Evolutionary conservation across 2,329 filamentous ascomycete species (phyloP).

Genomic region (Fusarium camptoceras): DNA sequence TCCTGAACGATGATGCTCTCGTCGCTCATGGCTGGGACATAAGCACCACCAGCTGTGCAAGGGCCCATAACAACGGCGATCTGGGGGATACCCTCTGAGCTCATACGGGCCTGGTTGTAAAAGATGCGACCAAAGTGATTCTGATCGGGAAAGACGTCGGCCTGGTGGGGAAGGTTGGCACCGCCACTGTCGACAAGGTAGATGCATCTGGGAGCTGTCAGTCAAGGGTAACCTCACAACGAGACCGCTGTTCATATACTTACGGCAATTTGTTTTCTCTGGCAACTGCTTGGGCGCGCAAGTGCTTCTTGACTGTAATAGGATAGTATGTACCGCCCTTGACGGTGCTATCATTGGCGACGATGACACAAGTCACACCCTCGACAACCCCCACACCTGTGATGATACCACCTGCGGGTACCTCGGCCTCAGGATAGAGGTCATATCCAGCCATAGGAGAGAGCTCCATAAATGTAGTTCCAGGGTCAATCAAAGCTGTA

Average conservation of each 20-base stretch:
- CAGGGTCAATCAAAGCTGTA: slow-evolving; percentile 86
- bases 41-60: slow-evolving; percentile 94
- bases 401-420: slow-evolving; percentile 90
- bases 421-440: slow-evolving; percentile 86
- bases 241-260: slow-evolving; percentile 44
- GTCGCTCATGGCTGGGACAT: slow-evolving; percentile 97
- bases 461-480: slow-evolving; percentile 92
- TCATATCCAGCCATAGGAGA: slow-evolving; percentile 89
- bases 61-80: slow-evolving; percentile 97
- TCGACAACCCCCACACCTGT: slow-evolving; percentile 91
- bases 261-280: slow-evolving; percentile 83
- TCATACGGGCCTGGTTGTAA: slow-evolving; percentile 98
- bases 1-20: slow-evolving; percentile 96
- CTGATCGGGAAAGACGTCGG: slow-evolving; percentile 93
- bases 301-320: slow-evolving; percentile 96
- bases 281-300: slow-evolving; percentile 90
- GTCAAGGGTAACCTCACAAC: not conserved
- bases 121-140: slow-evolving; percentile 98
- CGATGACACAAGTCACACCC: slow-evolving; percentile 91
- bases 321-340: slow-evolving; percentile 98
- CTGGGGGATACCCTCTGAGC: slow-evolving; percentile 86
- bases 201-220: slow-evolving; percentile 72
- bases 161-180: slow-evolving; percentile 93
- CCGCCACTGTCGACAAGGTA: slow-evolving; percentile 97
- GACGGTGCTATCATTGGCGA: slow-evolving; percentile 96